Conservation (phyloP, 129 eudicot species). For the Deinandra increscens region DNA sequence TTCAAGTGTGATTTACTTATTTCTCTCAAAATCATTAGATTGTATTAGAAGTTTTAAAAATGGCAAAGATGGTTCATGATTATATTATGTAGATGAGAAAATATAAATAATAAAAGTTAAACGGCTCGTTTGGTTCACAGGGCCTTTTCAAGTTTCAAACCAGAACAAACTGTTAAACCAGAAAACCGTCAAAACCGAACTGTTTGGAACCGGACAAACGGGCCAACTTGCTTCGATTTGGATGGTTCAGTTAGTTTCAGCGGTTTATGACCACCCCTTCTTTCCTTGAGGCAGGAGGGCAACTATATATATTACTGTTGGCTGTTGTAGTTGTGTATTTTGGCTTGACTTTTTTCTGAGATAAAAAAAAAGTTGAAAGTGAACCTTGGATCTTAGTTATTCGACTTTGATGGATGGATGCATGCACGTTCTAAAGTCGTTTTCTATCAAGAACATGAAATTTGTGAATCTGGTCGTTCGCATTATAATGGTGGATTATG, state of each 20-base stretch:
- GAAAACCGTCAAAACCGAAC: too few species aligned
- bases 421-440: neutral
- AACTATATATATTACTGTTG: neutral
- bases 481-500: conserved; percentile 3
- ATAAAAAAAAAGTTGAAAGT: neutral
- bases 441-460: neutral
- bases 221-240: neutral
- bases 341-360: neutral
- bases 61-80: neutral
- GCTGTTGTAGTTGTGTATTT: neutral
- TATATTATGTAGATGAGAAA: neutral
- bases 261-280: neutral
- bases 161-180: too few species aligned
- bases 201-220: neutral
- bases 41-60: neutral
- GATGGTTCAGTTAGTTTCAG: neutral
- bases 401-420: neutral
- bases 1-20: too few species aligned
- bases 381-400: neutral
- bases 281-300: neutral
- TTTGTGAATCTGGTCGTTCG: too few species aligned
- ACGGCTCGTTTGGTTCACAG: neutral
- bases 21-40: neutral
- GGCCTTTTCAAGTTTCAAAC: too few species aligned
- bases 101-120: neutral